Conservation (phyloP, 2,329 filamentous ascomycete genomes). For the Daldinia sp. region DNA sequence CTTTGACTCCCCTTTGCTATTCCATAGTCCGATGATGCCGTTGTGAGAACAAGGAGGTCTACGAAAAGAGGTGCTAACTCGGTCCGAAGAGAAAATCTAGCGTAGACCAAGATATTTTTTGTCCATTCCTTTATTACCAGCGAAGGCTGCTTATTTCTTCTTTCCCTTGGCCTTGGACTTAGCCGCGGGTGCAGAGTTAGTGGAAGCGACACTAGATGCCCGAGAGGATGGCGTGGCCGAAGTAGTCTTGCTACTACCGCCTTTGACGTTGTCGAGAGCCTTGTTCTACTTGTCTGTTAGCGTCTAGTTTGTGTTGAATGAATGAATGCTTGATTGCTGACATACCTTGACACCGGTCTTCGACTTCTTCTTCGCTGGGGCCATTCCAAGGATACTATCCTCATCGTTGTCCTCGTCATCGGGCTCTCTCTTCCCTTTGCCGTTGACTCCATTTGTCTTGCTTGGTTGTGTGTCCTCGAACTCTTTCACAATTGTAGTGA, state of each 20-base stretch:
- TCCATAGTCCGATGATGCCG: constrained; percentile 13
- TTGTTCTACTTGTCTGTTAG: constrained; percentile 74
- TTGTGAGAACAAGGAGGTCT: neutral
- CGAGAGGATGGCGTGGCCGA: constrained; percentile 81
- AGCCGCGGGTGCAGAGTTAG: constrained; percentile 60
- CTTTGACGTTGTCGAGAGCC: constrained; percentile 87
- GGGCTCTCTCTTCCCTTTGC: constrained; percentile 75
- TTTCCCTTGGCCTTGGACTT: constrained; percentile 59
- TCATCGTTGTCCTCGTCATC: constrained; percentile 88
- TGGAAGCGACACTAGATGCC: constrained; percentile 87
- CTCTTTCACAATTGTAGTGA: constrained; percentile 94
- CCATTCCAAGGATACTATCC: constrained; percentile 78
- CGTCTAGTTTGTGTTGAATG: neutral
- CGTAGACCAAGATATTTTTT: neutral
- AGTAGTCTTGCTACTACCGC: constrained; percentile 69
- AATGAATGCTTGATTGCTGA: neutral
- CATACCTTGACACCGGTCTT: constrained; percentile 89
- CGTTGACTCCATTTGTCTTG: constrained; percentile 68
- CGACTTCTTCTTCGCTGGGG: constrained; percentile 92
- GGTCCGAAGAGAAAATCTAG: neutral
- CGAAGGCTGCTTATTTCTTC: constrained; percentile 55
- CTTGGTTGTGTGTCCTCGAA: constrained; percentile 74
- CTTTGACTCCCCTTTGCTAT: constrained; percentile 7
- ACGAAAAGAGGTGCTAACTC: neutral
- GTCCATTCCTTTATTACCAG: neutral